Percentiles rank a stretch among this genome's conserved stretches.
Conservation (phyloP, 2,329 filamentous ascomycete genomes). For the Penicillium sp. region DNA sequence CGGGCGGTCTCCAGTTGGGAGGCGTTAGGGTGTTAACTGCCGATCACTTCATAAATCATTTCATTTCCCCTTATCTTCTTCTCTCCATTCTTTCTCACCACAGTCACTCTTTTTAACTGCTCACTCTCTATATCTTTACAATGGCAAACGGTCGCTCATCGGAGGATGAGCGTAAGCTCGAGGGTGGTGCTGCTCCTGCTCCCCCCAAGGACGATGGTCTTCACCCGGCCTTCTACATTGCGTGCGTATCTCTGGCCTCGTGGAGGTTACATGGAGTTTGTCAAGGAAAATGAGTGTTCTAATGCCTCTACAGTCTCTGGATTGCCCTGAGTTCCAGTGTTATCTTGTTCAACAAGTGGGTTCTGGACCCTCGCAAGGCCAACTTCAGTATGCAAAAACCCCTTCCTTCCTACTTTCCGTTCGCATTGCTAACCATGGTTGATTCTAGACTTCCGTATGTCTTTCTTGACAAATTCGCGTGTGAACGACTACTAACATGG, state of each 20-base stretch:
- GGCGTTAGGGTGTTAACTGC: constrained; percentile 9
- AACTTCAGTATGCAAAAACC: constrained; percentile 68
- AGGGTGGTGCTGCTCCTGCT: constrained; percentile 17
- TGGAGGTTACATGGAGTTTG: no score
- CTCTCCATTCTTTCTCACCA: constrained; percentile 15
- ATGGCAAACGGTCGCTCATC: constrained; percentile 28
- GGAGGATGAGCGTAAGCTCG: constrained; percentile 30
- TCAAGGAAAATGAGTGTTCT: no score
- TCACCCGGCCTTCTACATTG: constrained; percentile 34
- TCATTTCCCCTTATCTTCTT: constrained; percentile 9
- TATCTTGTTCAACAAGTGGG: constrained; percentile 99
- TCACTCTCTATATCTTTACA: constrained; percentile 3
- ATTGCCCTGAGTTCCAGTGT: constrained; percentile 88
- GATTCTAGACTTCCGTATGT: constrained; percentile 48
- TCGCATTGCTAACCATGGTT: constrained; percentile 11
- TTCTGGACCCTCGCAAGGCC: constrained; percentile 69
- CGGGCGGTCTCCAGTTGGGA: background rate
- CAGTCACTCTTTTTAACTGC: constrained; percentile 28
- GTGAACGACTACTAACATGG: constrained; percentile 3
- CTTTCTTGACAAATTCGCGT: background rate
- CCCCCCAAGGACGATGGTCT: constrained; percentile 25
- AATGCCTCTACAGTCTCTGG: constrained; percentile 69
- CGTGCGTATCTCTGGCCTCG: constrained; percentile 19
- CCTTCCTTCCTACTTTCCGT: background rate
- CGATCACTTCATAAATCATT: constrained; percentile 12